Conservation (phyloP, 257 asterid species). For the Leptodermis oblonga region DNA sequence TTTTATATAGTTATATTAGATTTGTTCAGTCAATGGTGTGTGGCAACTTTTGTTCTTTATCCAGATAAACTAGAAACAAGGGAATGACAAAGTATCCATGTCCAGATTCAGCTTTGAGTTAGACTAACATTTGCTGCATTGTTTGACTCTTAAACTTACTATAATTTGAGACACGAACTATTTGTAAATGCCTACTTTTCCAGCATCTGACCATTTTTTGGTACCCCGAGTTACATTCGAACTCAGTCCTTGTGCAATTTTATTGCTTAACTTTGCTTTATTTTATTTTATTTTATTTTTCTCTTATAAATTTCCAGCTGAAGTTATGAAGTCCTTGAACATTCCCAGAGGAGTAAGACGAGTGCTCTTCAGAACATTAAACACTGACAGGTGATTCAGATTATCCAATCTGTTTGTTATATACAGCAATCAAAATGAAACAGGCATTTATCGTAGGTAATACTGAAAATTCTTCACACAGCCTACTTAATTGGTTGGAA, state of each 20-base stretch:
- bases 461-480: neutral
- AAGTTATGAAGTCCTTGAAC: slow-evolving; percentile 77
- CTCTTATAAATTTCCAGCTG: slow-evolving; percentile 45
- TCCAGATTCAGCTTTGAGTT: neutral
- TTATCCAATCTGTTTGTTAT: neutral
- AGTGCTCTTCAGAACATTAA: slow-evolving; percentile 87
- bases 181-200: neutral
- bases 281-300: neutral
- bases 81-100: neutral
- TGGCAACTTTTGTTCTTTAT: neutral
- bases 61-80: neutral
- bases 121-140: neutral
- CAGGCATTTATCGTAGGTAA: neutral
- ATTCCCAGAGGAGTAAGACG: slow-evolving; percentile 90
- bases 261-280: neutral
- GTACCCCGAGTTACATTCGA: neutral
- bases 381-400: slow-evolving; percentile 80
- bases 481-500: neutral
- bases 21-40: neutral
- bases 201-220: neutral
- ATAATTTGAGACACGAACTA: neutral
- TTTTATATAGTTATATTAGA: neutral
- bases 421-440: neutral
- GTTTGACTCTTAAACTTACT: neutral
- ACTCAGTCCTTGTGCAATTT: neutral